Percentiles rank a stretch among this genome's conserved stretches.
phyloP scores from a whole-genome alignment of 2,329 filamentous ascomycete species.

The Didymella glomerata region DNA sequence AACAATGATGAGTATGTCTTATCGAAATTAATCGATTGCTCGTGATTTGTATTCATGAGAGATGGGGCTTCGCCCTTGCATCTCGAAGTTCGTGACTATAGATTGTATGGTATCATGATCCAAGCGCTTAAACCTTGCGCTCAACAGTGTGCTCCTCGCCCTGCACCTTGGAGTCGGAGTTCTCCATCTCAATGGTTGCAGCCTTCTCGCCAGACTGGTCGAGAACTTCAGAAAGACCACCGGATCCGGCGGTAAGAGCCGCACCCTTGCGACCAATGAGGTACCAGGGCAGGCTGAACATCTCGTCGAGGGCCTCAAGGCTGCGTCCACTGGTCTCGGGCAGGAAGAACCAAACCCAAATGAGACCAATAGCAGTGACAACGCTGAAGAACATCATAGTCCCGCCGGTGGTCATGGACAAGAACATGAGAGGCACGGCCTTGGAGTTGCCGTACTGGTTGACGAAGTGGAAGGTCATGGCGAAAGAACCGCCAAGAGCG shows the following conservation, averaged over 20 bases:
- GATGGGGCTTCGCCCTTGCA: conserved; percentile 20
- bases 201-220: conserved; percentile 48
- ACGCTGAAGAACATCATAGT: conserved; percentile 81
- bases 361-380: conserved; percentile 71
- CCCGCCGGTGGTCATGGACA: conserved; percentile 66
- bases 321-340: conserved; percentile 73
- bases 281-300: conserved; percentile 79
- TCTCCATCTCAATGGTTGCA: conserved; percentile 39
- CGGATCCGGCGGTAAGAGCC: conserved; percentile 42
- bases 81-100: background rate
- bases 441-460: conserved; percentile 82
- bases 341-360: conserved; percentile 76
- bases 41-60: conserved; percentile 10
- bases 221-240: conserved; percentile 45
- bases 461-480: conserved; percentile 81
- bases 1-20: background rate
- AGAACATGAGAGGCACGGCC: conserved; percentile 76
- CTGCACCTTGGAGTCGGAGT: conserved; percentile 22
- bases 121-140: conserved; percentile 29
- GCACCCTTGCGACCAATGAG: conserved; percentile 67
- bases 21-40: background rate
- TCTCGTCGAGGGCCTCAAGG: conserved; percentile 73
- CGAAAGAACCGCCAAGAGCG: conserved; percentile 73
- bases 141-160: conserved; percentile 25
- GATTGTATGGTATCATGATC: background rate